phyloP scores from a whole-genome alignment of 208 protist species.

The Leishmania martiniquensis region DNA sequence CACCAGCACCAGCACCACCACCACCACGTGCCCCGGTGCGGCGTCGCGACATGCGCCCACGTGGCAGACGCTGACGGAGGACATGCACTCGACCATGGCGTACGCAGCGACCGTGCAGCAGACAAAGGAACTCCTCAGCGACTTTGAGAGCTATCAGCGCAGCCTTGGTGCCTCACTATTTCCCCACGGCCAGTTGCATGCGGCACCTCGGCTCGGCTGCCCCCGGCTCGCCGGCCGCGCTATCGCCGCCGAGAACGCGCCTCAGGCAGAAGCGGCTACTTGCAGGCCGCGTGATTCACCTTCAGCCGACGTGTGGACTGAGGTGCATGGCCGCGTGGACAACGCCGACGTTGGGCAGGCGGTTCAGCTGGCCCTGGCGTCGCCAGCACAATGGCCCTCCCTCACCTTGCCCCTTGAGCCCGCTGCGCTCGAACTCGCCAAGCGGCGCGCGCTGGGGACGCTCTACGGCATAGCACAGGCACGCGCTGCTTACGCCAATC shows the following conservation, averaged over 20 bases:
- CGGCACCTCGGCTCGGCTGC: not conserved
- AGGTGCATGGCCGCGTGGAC: not conserved
- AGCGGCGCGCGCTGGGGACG: constrained; percentile 14
- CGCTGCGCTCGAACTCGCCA: constrained; percentile 6
- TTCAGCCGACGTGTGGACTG: not conserved
- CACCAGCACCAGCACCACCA: not conserved
- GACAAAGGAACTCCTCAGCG: not conserved
- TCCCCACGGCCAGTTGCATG: not conserved
- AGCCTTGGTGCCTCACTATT: not conserved
- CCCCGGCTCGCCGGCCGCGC: not conserved
- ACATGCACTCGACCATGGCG: not conserved
- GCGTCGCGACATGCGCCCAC: not conserved
- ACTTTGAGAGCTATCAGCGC: constrained; percentile 15
- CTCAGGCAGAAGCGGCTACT: not conserved
- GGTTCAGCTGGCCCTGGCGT: not conserved
- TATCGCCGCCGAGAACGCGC: not conserved
- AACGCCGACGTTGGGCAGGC: not conserved
- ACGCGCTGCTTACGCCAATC: not conserved
- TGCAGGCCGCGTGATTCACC: too few species aligned
- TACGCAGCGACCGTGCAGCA: constrained; percentile 12
- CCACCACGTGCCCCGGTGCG: not conserved
- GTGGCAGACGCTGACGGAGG: constrained; percentile 7
- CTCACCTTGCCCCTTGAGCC: not conserved
- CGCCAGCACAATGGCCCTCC: not conserved
- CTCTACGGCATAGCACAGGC: constrained; percentile 31